Conservation (phyloP, 1,284 basidiomycete genomes). For the Gymnopus androsaceus region DNA sequence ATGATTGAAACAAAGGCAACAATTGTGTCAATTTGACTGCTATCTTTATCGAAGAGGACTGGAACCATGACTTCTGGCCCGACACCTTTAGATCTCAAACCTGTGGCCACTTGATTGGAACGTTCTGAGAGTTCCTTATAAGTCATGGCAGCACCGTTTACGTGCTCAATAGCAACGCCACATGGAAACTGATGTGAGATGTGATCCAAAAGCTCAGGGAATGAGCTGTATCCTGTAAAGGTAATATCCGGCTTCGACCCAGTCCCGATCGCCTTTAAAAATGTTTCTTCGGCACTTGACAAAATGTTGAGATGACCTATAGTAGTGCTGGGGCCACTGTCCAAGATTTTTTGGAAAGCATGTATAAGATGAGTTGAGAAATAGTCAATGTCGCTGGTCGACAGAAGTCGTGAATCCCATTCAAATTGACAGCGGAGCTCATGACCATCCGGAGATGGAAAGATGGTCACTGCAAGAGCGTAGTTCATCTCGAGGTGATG, state of each 20-base stretch:
- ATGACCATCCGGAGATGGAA: not conserved
- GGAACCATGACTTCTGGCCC: slow-evolving; percentile 7
- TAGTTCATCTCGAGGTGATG: not conserved
- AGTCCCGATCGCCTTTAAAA: too few relatives aligned
- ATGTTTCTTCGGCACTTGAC: too few relatives aligned
- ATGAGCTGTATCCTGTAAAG: too few relatives aligned
- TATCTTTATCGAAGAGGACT: slow-evolving; percentile 5
- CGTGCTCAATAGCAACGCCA: too few relatives aligned
- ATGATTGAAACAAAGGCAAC: slow-evolving; percentile 15
- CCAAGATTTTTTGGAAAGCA: not conserved
- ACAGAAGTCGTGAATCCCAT: not conserved
- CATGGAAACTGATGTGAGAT: too few relatives aligned
- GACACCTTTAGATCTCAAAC: slow-evolving; percentile 4
- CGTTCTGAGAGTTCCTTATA: slow-evolving; percentile 3
- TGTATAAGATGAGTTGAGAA: not conserved
- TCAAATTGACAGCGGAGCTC: not conserved
- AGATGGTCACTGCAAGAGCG: not conserved
- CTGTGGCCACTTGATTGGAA: not conserved
- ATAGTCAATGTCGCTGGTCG: not conserved
- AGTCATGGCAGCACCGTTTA: too few relatives aligned
- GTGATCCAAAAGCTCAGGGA: too few relatives aligned
- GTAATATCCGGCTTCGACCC: too few relatives aligned
- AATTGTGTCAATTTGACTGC: not conserved
- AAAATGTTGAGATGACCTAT: too few relatives aligned
- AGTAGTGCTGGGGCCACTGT: too few relatives aligned